Base-by-base conservation (phyloP, 2,329 filamentous ascomycete genomes). In the Blastomyces gilchristii region DNA sequence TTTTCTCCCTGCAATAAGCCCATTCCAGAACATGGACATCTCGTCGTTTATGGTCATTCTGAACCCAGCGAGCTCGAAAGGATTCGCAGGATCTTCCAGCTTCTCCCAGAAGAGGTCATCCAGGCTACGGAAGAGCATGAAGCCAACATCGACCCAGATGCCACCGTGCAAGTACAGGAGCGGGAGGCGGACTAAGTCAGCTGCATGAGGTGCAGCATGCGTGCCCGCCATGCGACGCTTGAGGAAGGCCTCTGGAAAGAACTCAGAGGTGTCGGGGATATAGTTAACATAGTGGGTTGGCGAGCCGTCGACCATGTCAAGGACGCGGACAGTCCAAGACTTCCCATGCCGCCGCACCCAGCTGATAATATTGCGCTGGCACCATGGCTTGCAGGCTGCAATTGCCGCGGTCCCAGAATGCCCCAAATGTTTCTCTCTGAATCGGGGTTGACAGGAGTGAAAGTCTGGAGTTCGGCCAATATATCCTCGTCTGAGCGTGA, bases 181-280 rank as follows among this genome's bases (percentile, higher is more conserved):
- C n/a, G 76, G 74, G 5, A 80, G 71, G 0, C 81, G 76, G 5
- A 82, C 69, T 0, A 82, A 71, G 61, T 83, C 81, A 2, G 78
- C 77, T 0, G 73, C 75, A 64, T 83, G 81, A 0, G 73, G 74
- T 0, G 76, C 79, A 0, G 73, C 70, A 61, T 75, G 75, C 0
- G 75, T 74, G 0, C 80, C 79, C 14, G 74, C 72, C 77, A 82
- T 81, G 0, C 72, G 76, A 41, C 73, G 68, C 12, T 78, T 72
- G 34, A 78, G 74, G 62, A 81, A 78, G 0, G 76, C 68, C 16
- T 77, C 73, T 0, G 80, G 74, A 47, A 79, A 72, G 47, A 74
- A 67, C 1, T 73, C 70, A 0, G 69, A 60, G 7, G 74, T 54
- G 52, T 31, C 18, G 52, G 52, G 65, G 3, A 79, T 65, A 63